Evolutionary conservation across 306 rosid species (phyloP), one percentile per base, ranked within the genome.

Genomic region (Prunus armeniaca): DNA sequence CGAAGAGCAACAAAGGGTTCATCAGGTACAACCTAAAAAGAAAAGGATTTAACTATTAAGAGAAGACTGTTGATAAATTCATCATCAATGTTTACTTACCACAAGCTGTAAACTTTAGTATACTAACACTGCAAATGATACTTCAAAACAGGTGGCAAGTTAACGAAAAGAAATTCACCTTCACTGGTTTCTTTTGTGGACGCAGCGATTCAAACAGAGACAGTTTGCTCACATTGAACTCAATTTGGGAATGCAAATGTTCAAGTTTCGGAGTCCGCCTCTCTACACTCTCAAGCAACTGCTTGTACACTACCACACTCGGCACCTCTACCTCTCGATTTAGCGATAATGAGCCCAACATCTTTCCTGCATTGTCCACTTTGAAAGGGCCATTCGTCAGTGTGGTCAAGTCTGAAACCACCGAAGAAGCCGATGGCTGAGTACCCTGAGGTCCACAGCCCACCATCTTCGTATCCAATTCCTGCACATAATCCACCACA

Each of bases 1-100:
- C 86, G 82, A 50, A 96, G 96, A 63, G 88, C 82, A 67, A 79
- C 69, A 75, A 96, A 92, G 45, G 89, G 97, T 79, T 92, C 97
- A 2, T 0, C 60, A 0, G 88, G 89, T 15, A 78, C 79, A 34
- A 69, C 88, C 99, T 93, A 87, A 76, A 87, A 82, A 64, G n/a
- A 65, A 20, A 74, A 34, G 32, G 14, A 25, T 57, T 13, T 43
- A 64, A 66, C 12, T 14, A 45, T 52, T 61, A 51, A 30, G 50
- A 14, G 9, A 5, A 25, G 41, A 71, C 51, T n/a, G 17, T 51
- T 19, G 15, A 51, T 12, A 1, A 32, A 34, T 28, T 27, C 9
- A 20, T 65, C 18, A 51, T 52, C 61, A 17, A 46, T 3, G 7
- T 9, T 43, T 46, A 67, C 34, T 6, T 20, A 6, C 15, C 5